Evolutionary conservation across 2,329 filamentous ascomycete genomes (phyloP).

Genomic region (Trichoderma semiorbis): DNA sequence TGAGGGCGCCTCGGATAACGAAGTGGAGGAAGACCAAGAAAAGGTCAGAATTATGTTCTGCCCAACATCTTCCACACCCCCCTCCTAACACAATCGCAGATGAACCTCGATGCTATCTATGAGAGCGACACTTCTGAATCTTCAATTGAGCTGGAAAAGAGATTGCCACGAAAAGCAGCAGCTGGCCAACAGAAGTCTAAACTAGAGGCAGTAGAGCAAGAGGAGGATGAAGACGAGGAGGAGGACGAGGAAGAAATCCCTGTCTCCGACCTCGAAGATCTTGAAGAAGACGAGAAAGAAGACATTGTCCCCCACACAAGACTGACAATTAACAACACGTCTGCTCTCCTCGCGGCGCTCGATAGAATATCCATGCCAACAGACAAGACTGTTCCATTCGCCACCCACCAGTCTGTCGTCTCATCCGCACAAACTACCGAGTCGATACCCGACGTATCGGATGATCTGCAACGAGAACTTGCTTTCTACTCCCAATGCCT

Average conservation of each 20-base stretch:
- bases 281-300: conserved; percentile 74
- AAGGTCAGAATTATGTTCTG: conserved; percentile 18
- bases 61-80: no score
- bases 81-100: conserved; percentile 28
- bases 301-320: conserved; percentile 88
- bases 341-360: conserved; percentile 75
- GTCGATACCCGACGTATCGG: conserved; percentile 76
- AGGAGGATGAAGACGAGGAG: conserved; percentile 53
- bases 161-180: conserved; percentile 50
- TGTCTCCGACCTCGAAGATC: conserved; percentile 79
- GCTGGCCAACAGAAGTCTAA: conserved; percentile 8
- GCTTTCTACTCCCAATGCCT: conserved; percentile 90
- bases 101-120: conserved; percentile 55
- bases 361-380: conserved; percentile 71
- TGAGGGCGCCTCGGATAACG: conserved; percentile 40
- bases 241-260: conserved; percentile 85
- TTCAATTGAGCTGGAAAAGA: conserved; percentile 73
- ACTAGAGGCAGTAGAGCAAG: conserved; percentile 40
- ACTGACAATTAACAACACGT: conserved; percentile 95
- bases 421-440: conserved; percentile 61
- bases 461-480: conserved; percentile 88
- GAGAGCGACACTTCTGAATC: conserved; percentile 65
- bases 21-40: conserved; percentile 34
- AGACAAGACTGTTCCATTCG: conserved; percentile 68
- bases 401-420: conserved; percentile 74